Evolutionary conservation across 257 asterid species (phyloP).

Genomic region (Solanum bulbocastanum): DNA sequence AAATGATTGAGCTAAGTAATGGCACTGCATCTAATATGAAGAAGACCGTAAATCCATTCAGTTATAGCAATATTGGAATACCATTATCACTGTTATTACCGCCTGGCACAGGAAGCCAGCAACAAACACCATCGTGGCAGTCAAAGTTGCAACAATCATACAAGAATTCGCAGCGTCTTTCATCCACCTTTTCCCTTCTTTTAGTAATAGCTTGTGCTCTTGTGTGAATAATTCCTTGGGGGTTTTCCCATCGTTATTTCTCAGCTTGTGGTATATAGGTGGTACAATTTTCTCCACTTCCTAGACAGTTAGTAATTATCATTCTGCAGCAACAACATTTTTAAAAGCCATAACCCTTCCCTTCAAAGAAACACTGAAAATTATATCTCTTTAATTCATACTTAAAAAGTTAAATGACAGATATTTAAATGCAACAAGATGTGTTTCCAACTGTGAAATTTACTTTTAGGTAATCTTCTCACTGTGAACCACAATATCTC

Average conservation of each 20-base stretch:
- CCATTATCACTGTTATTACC: slow-evolving; percentile 12
- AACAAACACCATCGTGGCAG: slow-evolving; percentile 23
- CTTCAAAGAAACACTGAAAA: background rate
- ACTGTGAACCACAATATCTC: slow-evolving; percentile 34
- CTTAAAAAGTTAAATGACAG: too few species aligned
- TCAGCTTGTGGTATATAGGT: background rate
- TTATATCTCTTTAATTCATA: background rate
- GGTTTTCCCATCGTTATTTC: background rate
- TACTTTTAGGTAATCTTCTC: background rate
- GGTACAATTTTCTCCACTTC: slow-evolving; percentile 10
- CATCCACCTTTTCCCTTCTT: slow-evolving; percentile 29
- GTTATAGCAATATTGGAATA: slow-evolving; percentile 5
- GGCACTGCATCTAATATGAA: slow-evolving; percentile 5
- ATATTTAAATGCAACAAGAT: background rate
- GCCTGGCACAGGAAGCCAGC: slow-evolving; percentile 29
- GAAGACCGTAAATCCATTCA: slow-evolving; percentile 6
- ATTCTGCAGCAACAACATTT: background rate
- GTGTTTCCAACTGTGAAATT: background rate
- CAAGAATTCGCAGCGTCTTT: slow-evolving; percentile 23
- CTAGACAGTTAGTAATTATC: background rate
- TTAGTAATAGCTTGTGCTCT: slow-evolving; percentile 10
- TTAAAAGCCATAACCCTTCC: background rate
- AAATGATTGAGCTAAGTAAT: background rate
- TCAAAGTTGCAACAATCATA: slow-evolving; percentile 26
- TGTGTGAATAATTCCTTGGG: slow-evolving; percentile 7